These are phyloP conservation scores for Gossypium rotundifolium DNA, from an alignment of 345 rosid genomes.

Conservation along the genomic window DNA sequence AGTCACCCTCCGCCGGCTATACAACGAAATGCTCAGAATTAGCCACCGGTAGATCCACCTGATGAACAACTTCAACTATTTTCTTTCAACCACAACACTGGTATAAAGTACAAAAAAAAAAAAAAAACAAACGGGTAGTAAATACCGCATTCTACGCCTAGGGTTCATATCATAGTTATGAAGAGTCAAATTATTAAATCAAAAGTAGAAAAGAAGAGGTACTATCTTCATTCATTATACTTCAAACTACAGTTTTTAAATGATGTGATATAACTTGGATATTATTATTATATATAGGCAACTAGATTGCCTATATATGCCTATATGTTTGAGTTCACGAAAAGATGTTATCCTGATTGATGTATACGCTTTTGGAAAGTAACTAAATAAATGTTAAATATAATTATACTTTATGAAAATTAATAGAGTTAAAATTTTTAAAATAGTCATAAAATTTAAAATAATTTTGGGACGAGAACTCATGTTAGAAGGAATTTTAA, in stretches of 20 bases:
- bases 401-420: too few relatives aligned
- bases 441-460: too few relatives aligned
- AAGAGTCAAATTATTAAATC: not conserved
- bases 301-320: not conserved
- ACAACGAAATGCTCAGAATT: not conserved
- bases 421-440: too few relatives aligned
- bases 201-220: not conserved
- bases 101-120: too few relatives aligned
- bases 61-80: not conserved
- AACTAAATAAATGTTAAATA: too few relatives aligned
- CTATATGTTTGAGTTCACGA: not conserved
- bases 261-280: not conserved
- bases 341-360: not conserved
- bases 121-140: not conserved
- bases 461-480: too few relatives aligned
- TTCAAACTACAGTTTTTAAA: not conserved
- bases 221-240: not conserved
- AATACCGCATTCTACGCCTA: not conserved
- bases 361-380: too few relatives aligned
- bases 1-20: not conserved
- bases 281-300: not conserved
- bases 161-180: not conserved
- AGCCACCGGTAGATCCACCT: not conserved
- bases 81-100: not conserved
- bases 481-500: too few relatives aligned